phyloP scores from a whole-genome alignment of 2,329 filamentous ascomycete species.

The Penicillium paneum region DNA sequence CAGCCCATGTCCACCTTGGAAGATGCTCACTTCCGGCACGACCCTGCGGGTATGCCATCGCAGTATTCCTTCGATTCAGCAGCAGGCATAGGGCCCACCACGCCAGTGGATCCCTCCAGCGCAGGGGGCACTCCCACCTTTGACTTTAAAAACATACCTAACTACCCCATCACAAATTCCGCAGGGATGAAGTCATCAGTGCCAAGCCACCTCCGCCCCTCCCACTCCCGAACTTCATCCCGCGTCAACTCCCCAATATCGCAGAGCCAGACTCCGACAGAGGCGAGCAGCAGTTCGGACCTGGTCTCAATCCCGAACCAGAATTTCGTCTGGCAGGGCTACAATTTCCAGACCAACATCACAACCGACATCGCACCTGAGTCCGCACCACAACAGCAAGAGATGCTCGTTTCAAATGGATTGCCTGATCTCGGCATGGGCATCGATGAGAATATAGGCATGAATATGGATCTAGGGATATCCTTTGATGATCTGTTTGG shows the following conservation, averaged over 20 bases:
- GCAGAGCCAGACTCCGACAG: constrained; percentile 32
- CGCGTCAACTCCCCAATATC: constrained; percentile 35
- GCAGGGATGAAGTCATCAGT: constrained; percentile 26
- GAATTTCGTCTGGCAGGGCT: constrained; percentile 42
- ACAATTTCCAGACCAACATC: constrained; percentile 33
- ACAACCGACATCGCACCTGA: constrained; percentile 14
- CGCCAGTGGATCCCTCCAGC: constrained; percentile 16
- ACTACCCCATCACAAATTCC: constrained; percentile 23
- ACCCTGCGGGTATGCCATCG: constrained; percentile 16
- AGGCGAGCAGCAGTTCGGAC: constrained; percentile 39
- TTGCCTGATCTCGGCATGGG: constrained; percentile 27
- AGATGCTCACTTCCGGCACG: constrained; percentile 40
- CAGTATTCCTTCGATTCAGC: constrained; percentile 27
- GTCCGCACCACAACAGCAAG: constrained; percentile 21
- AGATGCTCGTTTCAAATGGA: constrained; percentile 19
- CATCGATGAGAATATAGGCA: constrained; percentile 29
- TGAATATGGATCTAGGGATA: constrained; percentile 36
- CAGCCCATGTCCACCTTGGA: constrained; percentile 49
- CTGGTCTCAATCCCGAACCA: constrained; percentile 43
- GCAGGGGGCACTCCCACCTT: constrained; percentile 25
- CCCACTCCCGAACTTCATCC: constrained; percentile 24
- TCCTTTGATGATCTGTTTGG: constrained; percentile 44
- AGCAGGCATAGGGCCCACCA: constrained; percentile 15
- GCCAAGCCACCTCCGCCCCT: constrained; percentile 29
- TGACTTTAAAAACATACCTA: constrained; percentile 29